Base-by-base conservation (phyloP, 345 rosid genomes). In the Balakata baccata region DNA sequence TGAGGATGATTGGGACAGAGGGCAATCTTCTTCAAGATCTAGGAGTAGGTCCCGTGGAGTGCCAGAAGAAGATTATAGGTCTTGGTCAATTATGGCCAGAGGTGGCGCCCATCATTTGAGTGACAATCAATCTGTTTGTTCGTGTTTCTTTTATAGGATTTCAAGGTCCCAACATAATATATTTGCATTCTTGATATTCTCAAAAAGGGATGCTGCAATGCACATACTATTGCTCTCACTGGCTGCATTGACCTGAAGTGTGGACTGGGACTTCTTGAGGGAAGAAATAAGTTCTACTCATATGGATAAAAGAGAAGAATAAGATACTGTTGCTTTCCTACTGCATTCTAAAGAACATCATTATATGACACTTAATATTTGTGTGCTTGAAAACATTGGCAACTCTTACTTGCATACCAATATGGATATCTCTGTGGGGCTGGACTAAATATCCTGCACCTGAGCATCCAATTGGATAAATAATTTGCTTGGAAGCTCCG, bases 41-140 rank as follows among this genome's bases (percentile, higher is more conserved):
- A 81, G 90, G 51, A 87, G 92, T 82, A 86, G 92, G 79, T 87
- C 94, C 56, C 83, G 89, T 76, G 87, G 83, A 53, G 78, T 81
- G 77, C 76, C 86, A 29, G 93, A 87, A 70, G 97, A 91, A 67
- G 87, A 87, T 68, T 85, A 83, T 75, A 86, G 86, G 85, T 83
- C 94, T 65, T 81, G 90, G 72, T 84, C 92, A 9, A 89, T 74
- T 88, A 89, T 61, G 92, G 90, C 49, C 89, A 91, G 86, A 86
- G 90, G 82, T 88, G 97, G 72, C 89, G 90, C 50, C 47, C 73
- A 56, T 85, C 88, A 18, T 85, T 86, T 29, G 88, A 86, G 69
- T 86, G 83, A 86, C 22, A 66, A 72, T 54, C 22, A 37, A 39
- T 47, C 64, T 25, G 56, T 61, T 77, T 25, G 56, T 61, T 77